Evolutionary conservation across 2,329 filamentous ascomycete species (phyloP).

Genomic region (Colletotrichum lupini): DNA sequence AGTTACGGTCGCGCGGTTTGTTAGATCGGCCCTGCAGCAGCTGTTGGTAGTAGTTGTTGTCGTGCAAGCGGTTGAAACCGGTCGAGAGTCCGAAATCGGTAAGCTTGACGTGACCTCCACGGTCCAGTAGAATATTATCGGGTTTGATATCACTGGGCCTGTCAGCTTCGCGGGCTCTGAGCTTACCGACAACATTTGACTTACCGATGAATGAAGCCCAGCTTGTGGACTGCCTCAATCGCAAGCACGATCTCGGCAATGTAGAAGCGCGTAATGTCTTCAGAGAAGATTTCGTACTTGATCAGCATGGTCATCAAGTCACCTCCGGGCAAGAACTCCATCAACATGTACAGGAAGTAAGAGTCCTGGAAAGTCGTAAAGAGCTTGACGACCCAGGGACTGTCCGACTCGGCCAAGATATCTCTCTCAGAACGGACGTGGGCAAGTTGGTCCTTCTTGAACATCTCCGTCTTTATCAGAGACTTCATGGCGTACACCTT

Average conservation of each 20-base stretch:
- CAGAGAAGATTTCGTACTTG: slow-evolving; percentile 99
- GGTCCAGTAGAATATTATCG: slow-evolving; percentile 96
- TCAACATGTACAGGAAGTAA: slow-evolving; percentile 97
- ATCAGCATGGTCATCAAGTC: slow-evolving; percentile 99
- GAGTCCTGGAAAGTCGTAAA: slow-evolving; percentile 98
- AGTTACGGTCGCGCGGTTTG: slow-evolving; percentile 84
- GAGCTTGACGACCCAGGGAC: slow-evolving; percentile 98
- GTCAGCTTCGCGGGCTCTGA: background rate
- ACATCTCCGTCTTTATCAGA: slow-evolving; percentile 98
- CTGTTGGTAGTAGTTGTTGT: slow-evolving; percentile 98
- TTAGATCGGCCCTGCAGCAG: slow-evolving; percentile 84
- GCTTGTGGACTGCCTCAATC: slow-evolving; percentile 98
- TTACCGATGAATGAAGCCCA: slow-evolving; percentile 98
- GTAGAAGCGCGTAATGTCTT: slow-evolving; percentile 98
- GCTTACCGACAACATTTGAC: slow-evolving; percentile 43
- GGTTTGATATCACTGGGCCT: slow-evolving; percentile 91
- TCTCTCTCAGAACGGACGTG: slow-evolving; percentile 98
- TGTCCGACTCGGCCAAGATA: slow-evolving; percentile 98
- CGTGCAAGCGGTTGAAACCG: slow-evolving; percentile 96
- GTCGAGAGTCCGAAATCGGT: slow-evolving; percentile 98
- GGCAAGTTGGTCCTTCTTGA: slow-evolving; percentile 97
- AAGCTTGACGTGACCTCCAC: slow-evolving; percentile 96
- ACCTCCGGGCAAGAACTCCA: slow-evolving; percentile 98
- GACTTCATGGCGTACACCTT: slow-evolving; percentile 99
- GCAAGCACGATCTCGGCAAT: slow-evolving; percentile 98